Conservation (phyloP, 1,284 basidiomycete species). For the Kalmanozyma brasiliensis region DNA sequence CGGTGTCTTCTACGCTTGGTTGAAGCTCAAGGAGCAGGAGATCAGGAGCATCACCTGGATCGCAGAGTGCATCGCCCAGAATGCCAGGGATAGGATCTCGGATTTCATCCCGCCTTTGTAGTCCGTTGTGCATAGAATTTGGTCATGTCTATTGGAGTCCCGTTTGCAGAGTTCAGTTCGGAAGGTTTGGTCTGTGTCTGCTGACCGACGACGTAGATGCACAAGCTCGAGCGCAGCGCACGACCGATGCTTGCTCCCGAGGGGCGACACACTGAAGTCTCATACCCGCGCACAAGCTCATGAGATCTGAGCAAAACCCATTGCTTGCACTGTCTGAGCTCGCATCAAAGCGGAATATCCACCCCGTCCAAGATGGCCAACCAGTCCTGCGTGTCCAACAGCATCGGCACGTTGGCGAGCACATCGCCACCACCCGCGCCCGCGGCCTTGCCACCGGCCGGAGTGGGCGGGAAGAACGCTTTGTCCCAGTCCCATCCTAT, state of each 20-base stretch:
- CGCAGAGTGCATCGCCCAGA: slow-evolving; percentile 74
- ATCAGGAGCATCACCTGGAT: slow-evolving; percentile 97
- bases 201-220: too few species aligned
- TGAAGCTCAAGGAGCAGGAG: slow-evolving; percentile 93
- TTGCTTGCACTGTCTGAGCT: too few species aligned
- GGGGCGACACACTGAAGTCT: too few species aligned
- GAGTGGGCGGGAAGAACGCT: neutral
- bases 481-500: slow-evolving; percentile 17
- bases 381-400: slow-evolving; percentile 32
- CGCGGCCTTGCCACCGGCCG: neutral
- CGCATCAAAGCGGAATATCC: slow-evolving; percentile 20
- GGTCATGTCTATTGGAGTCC: too few species aligned
- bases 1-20: slow-evolving; percentile 66
- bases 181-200: too few species aligned
- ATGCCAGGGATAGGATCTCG: slow-evolving; percentile 50
- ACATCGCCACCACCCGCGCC: slow-evolving; percentile 3
- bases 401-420: slow-evolving; percentile 21
- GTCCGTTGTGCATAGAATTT: too few species aligned
- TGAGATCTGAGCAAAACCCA: too few species aligned
- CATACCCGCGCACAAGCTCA: too few species aligned
- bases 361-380: slow-evolving; percentile 32
- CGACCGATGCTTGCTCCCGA: too few species aligned
- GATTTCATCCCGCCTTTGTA: slow-evolving; percentile 43
- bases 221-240: too few species aligned
- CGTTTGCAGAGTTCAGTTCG: too few species aligned